A percentile compares a stretch with the other conserved stretches of the same genome.
Conservation (phyloP, 2,329 filamentous ascomycete species). For the Ascomycota sp. region DNA sequence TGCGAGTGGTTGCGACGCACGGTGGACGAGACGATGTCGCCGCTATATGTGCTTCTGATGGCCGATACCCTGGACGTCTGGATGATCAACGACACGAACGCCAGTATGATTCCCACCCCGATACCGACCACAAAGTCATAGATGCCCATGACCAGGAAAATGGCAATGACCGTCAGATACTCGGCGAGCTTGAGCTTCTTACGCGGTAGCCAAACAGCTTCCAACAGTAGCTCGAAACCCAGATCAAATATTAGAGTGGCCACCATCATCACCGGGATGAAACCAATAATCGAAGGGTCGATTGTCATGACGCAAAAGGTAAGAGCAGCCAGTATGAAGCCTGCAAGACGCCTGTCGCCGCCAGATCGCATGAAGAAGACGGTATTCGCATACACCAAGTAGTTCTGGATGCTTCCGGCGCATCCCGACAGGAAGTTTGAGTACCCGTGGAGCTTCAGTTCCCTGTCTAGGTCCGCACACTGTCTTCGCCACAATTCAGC, state of each 20-base stretch:
- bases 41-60: constrained; percentile 76
- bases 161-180: constrained; percentile 74
- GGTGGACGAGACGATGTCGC: constrained; percentile 75
- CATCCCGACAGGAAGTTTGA: constrained; percentile 83
- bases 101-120: constrained; percentile 73
- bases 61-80: constrained; percentile 82
- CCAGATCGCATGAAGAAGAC: constrained; percentile 92
- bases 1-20: constrained; percentile 82
- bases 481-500: constrained; percentile 77
- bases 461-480: constrained; percentile 76
- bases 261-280: constrained; percentile 91
- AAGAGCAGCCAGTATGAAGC: constrained; percentile 59
- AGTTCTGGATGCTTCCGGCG: constrained; percentile 82
- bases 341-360: constrained; percentile 69
- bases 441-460: constrained; percentile 78
- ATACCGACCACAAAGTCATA: constrained; percentile 96
- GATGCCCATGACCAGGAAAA: constrained; percentile 87
- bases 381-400: constrained; percentile 93
- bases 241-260: constrained; percentile 88
- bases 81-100: constrained; percentile 77
- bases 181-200: constrained; percentile 75
- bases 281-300: constrained; percentile 76
- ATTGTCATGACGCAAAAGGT: constrained; percentile 70
- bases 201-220: constrained; percentile 74
- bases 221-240: constrained; percentile 75